Evolutionary conservation across 441 rosid species (phyloP).

Genomic region (Adansonia madagascariensis): DNA sequence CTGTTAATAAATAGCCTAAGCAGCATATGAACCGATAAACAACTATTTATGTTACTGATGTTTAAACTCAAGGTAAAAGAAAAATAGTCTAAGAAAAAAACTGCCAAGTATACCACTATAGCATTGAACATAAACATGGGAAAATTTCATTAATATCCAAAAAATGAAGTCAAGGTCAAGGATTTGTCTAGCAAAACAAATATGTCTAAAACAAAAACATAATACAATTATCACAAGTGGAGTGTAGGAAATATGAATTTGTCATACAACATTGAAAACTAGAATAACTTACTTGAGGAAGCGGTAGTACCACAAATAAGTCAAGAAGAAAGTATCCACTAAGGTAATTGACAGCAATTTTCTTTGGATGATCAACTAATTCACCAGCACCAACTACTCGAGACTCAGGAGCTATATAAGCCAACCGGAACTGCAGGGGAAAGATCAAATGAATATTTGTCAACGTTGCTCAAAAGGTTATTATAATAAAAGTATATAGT

Average conservation of each 20-base stretch:
- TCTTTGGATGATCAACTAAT: conserved; percentile 81
- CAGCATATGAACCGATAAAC: neutral
- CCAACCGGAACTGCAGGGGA: conserved; percentile 71
- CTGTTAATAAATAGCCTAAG: neutral
- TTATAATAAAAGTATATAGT: neutral
- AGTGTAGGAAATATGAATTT: conserved; percentile 15
- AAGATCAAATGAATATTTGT: conserved; percentile 16
- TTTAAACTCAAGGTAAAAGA: neutral
- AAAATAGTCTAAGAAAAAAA: neutral
- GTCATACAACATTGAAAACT: conserved; percentile 13
- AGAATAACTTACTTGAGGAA: conserved; percentile 72
- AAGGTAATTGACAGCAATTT: conserved; percentile 70
- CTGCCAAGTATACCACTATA: neutral
- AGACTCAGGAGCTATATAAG: conserved; percentile 84
- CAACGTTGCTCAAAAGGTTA: conserved; percentile 14
- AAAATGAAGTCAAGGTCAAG: conserved; percentile 22
- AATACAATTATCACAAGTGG: conserved; percentile 16
- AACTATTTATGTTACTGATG: neutral
- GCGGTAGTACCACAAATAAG: conserved; percentile 68
- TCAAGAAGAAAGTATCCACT: conserved; percentile 61
- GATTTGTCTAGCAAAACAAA: neutral
- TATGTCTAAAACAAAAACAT: neutral
- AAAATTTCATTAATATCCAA: neutral
- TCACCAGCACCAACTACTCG: conserved; percentile 87
- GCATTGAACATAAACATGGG: neutral